Percentiles rank a stretch among this genome's conserved stretches.
Evolutionary conservation across 306 rosid genomes (phyloP).

Genomic region (Ormosia semicastrata): DNA sequence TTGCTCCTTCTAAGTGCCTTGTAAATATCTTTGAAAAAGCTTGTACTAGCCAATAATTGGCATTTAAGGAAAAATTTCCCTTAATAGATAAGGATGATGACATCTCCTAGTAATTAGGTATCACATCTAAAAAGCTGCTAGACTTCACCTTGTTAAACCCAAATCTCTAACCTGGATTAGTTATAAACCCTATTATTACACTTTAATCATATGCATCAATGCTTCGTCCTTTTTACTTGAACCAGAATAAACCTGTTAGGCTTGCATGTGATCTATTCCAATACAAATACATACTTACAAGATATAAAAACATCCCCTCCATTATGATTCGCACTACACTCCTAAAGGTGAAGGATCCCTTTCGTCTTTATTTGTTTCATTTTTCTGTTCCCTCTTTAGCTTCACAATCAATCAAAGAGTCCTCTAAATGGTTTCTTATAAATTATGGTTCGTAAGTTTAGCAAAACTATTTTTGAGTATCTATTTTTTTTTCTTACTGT

Average conservation of each 20-base stretch:
- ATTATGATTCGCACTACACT: no score
- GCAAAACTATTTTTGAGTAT: no score
- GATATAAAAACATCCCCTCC: background rate
- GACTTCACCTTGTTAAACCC: no score
- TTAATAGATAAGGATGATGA: no score
- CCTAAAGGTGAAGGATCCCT: background rate
- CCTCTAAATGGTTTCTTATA: background rate
- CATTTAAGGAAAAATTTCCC: no score
- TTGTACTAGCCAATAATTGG: no score
- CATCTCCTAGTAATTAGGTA: no score
- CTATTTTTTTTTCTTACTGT: no score
- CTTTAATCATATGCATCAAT: background rate
- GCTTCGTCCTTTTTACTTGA: background rate
- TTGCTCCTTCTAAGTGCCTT: no score
- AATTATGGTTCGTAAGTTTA: background rate
- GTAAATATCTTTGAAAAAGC: no score
- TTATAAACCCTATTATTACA: background rate
- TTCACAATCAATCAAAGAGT: background rate
- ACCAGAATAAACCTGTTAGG: background rate
- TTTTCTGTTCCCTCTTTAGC: background rate
- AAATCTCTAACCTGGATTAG: no score
- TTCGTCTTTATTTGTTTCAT: background rate
- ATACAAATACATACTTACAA: background rate
- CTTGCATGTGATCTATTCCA: background rate
- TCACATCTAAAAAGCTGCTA: no score